Evolutionary conservation across 306 rosid species (phyloP), one percentile per base, ranked within the genome.

Genomic region (Cicer pinnatifidum): DNA sequence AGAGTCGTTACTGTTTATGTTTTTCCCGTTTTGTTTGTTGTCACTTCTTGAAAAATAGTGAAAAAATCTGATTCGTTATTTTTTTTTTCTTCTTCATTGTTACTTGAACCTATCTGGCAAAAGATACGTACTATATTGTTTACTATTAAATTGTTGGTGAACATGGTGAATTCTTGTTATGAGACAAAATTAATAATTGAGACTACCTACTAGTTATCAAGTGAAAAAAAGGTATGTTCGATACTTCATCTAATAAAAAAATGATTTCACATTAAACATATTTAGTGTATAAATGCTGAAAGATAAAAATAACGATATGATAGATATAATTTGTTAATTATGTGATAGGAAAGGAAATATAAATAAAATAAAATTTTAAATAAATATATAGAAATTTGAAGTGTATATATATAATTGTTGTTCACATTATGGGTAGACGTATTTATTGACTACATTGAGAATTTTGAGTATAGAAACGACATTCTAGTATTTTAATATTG

Each of bases 101-200:
- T 33, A 63, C 67, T 63, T 40, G 74, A 79, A 17, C 52, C 15
- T 53, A 73, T 69, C 66, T 67, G 62, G 58, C 39, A 59, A 73
- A 73, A 15, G 38, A 66, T 39, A 11, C 28, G 75, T 67, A 66
- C 70, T 17, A 41, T 12, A 7, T 15, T 57, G 44, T 66, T 38
- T 57, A 61, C 46, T 33, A 52, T 63, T 63, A 53, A 71, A 78
- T 61, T 38, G 43, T 28, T 62, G 52, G 69, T 72, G 83, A 54
- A 17, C 44, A 64, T 53, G 65, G 48, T 35, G 62, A 72, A 45
- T 72, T 54, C 19, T 13, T 46, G 40, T 65, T 65, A 73, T 17
- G 58, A 41, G 79, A 80, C 83, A 73, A 73, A 74, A 16, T 48
- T 53, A 68, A 80, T 75, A 80, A 80, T 80, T 75, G 80, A 73